These are phyloP conservation scores for Mycena alexandri DNA, from an alignment of 768 basidiomycete species.

Conservation along the genomic window DNA sequence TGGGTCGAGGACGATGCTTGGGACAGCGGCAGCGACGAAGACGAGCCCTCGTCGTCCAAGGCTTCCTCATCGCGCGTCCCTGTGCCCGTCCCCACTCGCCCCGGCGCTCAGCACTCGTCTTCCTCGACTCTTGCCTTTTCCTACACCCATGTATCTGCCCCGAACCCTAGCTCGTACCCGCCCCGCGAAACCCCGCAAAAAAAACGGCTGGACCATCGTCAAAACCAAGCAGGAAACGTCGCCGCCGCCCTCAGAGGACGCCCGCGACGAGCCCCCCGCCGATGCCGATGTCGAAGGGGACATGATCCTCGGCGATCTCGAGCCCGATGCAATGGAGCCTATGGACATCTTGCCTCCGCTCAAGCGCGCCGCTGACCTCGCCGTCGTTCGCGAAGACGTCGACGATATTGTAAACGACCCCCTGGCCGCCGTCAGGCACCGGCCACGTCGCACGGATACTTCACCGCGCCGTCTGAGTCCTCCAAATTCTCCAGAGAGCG, in stretches of 20 bases:
- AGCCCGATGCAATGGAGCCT: slow-evolving; percentile 59
- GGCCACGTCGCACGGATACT: slow-evolving; percentile 52
- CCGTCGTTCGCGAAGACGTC: slow-evolving; percentile 72
- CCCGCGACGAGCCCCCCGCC: slow-evolving; percentile 46
- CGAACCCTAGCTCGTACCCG: slow-evolving; percentile 82
- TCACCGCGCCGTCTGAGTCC: slow-evolving; percentile 46
- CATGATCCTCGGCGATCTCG: slow-evolving; percentile 83
- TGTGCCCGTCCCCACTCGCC: slow-evolving; percentile 63
- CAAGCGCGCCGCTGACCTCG: slow-evolving; percentile 61
- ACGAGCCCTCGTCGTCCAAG: slow-evolving; percentile 62
- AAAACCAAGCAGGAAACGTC: slow-evolving; percentile 47
- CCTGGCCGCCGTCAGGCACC: slow-evolving; percentile 64
- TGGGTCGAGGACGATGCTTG: slow-evolving; percentile 92
- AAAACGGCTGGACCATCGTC: slow-evolving; percentile 86
- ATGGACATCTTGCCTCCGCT: slow-evolving; percentile 41
- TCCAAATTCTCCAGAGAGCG: slow-evolving; percentile 44
- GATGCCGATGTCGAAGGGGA: slow-evolving; percentile 82
- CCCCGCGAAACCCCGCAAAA: slow-evolving; percentile 59
- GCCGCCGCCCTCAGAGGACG: slow-evolving; percentile 39
- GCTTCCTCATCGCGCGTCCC: slow-evolving; percentile 59
- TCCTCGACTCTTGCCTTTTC: slow-evolving; percentile 82
- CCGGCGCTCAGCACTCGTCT: slow-evolving; percentile 58
- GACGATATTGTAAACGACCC: slow-evolving; percentile 83
- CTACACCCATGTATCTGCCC: slow-evolving; percentile 83
- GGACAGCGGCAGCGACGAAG: slow-evolving; percentile 74